Evolutionary conservation across 768 basidiomycete genomes (phyloP), one percentile per base, ranked within the genome.

Genomic region (Panaeolus papilionaceus): DNA sequence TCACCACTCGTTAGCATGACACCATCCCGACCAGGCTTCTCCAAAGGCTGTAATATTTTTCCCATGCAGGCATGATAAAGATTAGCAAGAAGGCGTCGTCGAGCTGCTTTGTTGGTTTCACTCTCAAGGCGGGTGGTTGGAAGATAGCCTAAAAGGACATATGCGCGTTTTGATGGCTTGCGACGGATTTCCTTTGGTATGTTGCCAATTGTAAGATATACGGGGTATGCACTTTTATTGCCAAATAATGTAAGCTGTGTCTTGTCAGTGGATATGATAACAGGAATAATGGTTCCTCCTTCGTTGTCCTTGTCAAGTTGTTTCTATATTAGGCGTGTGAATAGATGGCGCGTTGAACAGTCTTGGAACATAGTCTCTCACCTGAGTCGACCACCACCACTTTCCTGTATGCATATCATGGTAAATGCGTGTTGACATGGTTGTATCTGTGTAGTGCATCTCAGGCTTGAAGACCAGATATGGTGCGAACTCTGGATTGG

Each of bases 311-410:
- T 16, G 6, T 45, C 61, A 26, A 66, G 28, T 10, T 65, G 44
- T 39, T 65, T 66, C 42, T 66, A 38, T 38, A 66, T 62, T 38
- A 45, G 11, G 44, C 61, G 33, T 18, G 45, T 47, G 58, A 62
- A 42, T 62, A 42, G 12, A 11, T 63, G 28, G n/a, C n/a, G n/a
- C 16, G 61, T 23, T 45, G 26, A 42, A 45, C n/a, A 26, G 14
- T 63, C n/a, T n/a, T n/a, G n/a, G 16, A 49, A 54, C 33, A 63
- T 45, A 28, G 42, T 33, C 28, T 28, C 77, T 14, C 69, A 81
- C 83, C 75, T 84, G 82, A 1, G 77, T 77, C 18, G 49, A 28
- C 83, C 83, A 84, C 83, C 83, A 83, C 83, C 84, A 84, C 37
- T 64, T 62, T 0, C 80, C 82, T 0, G 83, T 86, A 45, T 83